Evolutionary conservation across 495 filamentous ascomycete genomes (phyloP).

Genomic region (Staphylotrichum longicolle): DNA sequence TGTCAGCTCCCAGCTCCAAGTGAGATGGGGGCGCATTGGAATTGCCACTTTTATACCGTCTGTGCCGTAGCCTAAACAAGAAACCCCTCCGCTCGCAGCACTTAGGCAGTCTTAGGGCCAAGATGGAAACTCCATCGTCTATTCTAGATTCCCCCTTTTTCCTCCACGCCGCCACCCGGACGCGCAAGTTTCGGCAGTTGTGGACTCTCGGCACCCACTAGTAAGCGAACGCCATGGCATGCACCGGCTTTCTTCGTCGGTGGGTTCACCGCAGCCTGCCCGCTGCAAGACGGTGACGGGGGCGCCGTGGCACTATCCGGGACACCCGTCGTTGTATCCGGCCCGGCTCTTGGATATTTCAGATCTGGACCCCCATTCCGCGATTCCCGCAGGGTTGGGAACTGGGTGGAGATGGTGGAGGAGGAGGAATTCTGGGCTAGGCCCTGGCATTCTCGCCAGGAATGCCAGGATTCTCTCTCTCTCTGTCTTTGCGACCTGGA

Average conservation of each 20-base stretch:
- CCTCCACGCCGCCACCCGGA: not conserved
- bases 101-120: not conserved
- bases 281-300: not conserved
- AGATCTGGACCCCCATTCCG: not conserved
- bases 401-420: too few relatives aligned
- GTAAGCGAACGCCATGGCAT: not conserved
- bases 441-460: too few relatives aligned
- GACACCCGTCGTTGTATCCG: constrained; percentile 2
- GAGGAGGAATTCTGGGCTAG: too few relatives aligned
- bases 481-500: too few relatives aligned
- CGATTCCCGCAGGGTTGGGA: not conserved
- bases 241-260: not conserved
- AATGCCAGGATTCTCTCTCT: too few relatives aligned
- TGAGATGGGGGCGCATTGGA: too few relatives aligned
- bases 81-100: too few relatives aligned
- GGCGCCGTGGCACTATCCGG: constrained; percentile 6
- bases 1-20: too few relatives aligned
- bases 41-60: too few relatives aligned
- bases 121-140: not conserved
- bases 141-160: too few relatives aligned
- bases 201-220: not conserved
- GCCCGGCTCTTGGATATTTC: not conserved
- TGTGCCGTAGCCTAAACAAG: too few relatives aligned
- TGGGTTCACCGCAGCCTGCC: not conserved
- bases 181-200: too few relatives aligned